Evolutionary conservation across 495 filamentous ascomycete species (phyloP).

Genomic region (Penicillium chermesinum): DNA sequence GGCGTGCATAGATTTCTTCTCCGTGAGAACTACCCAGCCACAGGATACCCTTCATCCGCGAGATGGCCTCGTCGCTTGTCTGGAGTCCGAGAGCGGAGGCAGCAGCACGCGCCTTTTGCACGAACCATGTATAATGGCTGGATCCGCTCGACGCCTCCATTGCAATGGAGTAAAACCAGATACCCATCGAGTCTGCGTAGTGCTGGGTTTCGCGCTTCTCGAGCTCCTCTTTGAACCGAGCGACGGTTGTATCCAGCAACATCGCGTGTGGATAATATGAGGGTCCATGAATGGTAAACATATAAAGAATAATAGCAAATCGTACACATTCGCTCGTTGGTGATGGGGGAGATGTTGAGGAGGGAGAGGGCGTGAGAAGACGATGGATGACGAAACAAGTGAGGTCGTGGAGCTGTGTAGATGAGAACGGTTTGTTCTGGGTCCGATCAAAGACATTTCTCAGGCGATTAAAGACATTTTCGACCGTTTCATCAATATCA

Average conservation of each 20-base stretch:
- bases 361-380: slow-evolving; percentile 21
- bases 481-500: slow-evolving; percentile 27
- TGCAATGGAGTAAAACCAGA: slow-evolving; percentile 40
- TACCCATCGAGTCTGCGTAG: slow-evolving; percentile 17
- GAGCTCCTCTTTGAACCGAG: slow-evolving; percentile 25
- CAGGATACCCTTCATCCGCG: neutral
- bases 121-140: slow-evolving; percentile 27
- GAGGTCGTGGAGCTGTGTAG: slow-evolving; percentile 44
- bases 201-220: slow-evolving; percentile 11
- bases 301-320: slow-evolving; percentile 42
- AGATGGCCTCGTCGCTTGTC: neutral
- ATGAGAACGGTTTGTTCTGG: slow-evolving; percentile 19
- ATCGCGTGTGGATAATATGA: slow-evolving; percentile 47
- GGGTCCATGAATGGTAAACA: slow-evolving; percentile 47
- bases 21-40: neutral
- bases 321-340: slow-evolving; percentile 39
- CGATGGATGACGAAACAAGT: slow-evolving; percentile 46
- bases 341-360: slow-evolving; percentile 6
- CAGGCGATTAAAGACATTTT: slow-evolving; percentile 37
- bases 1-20: neutral
- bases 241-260: slow-evolving; percentile 30
- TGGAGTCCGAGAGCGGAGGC: slow-evolving; percentile 8
- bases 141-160: slow-evolving; percentile 33
- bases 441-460: slow-evolving; percentile 32
- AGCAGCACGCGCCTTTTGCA: slow-evolving; percentile 8